Evolutionary conservation across 768 basidiomycete genomes (phyloP), one percentile per base, ranked within the genome.

Genomic region (Suillus plorans): DNA sequence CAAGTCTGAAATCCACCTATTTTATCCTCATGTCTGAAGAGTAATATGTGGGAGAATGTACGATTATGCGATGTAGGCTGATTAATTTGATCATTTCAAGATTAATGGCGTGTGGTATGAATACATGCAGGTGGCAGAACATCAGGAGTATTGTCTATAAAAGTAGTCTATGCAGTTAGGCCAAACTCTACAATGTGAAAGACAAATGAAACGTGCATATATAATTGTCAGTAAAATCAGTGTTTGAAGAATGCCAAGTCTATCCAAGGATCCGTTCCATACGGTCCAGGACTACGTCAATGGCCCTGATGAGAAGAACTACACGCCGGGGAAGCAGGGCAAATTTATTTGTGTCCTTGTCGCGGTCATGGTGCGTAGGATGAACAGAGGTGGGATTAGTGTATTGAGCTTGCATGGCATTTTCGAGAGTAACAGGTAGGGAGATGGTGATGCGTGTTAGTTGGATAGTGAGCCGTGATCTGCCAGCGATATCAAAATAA

Each of bases 381-480:
- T 66, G 65, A 16, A 25, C 65, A 56, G 50, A 72, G 66, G 52
- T 12, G 14, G 50, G 39, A 9, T 63, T 45, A 2, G 63, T 45
- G 55, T 70, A 65, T 68, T 84, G 82, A 47, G 87, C 82, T 42
- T 80, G 80, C 64, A 94, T 77, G 0, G 90, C 91, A 50, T 78
- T 80, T 72, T 95, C 93, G 20, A 94, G 80, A 0, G 85, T 87
- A 64, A 92, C 83, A 3, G 92, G 92, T 10, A 94, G 82, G 56
- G 82, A 85, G 63, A 94, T 83, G 5, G 90, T 89, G 69, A 93
- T 88, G 22, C 93, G 85, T 3, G 89, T 88, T 50, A 95, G 82
- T 68, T 90, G 88, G 47, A 94, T 85, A 9, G 89, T 89, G 42
- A 94, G 80, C 12, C 91, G 85, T 3, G 88, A 87, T 16, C 94